phyloP scores from a whole-genome alignment of 179 eudicot species.

The Vitellaria paradoxa region DNA sequence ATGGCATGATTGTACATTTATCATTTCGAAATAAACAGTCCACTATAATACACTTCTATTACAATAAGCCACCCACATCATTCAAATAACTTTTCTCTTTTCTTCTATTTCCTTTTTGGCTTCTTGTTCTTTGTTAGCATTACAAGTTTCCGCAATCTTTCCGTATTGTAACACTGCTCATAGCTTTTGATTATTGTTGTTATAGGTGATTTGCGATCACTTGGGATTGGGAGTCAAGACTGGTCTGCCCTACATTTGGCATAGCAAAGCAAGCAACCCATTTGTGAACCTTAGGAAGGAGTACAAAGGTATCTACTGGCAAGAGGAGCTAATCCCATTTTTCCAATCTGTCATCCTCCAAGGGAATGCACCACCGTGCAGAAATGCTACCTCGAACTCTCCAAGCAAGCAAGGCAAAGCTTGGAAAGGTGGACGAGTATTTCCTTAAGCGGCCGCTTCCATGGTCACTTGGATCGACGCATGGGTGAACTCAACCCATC shows the following conservation, averaged over 20 bases:
- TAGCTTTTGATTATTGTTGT: neutral
- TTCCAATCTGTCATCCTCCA: conserved; percentile 30
- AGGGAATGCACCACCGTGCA: conserved; percentile 40
- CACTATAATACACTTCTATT: no score
- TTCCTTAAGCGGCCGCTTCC: conserved; percentile 35
- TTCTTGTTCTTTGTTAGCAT: neutral
- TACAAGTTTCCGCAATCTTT: neutral
- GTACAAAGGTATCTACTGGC: conserved; percentile 41
- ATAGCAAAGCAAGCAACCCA: no score
- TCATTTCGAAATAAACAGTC: no score
- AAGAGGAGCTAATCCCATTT: conserved; percentile 40
- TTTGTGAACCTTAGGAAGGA: conserved; percentile 36
- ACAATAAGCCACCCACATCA: no score
- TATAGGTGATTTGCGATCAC: conserved; percentile 29
- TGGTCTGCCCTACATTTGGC: no score
- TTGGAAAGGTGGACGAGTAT: conserved; percentile 30
- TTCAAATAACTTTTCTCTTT: no score
- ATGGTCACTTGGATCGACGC: conserved; percentile 22
- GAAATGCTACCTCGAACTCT: conserved; percentile 36
- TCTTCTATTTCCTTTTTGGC: no score
- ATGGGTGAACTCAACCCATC: conserved; percentile 28
- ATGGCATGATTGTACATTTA: no score
- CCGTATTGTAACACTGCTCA: neutral
- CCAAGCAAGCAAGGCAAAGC: conserved; percentile 37
- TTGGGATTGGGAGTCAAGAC: no score